Base-by-base conservation (phyloP, 2,329 filamentous ascomycete species). In the Aspergillus arachidicola region DNA sequence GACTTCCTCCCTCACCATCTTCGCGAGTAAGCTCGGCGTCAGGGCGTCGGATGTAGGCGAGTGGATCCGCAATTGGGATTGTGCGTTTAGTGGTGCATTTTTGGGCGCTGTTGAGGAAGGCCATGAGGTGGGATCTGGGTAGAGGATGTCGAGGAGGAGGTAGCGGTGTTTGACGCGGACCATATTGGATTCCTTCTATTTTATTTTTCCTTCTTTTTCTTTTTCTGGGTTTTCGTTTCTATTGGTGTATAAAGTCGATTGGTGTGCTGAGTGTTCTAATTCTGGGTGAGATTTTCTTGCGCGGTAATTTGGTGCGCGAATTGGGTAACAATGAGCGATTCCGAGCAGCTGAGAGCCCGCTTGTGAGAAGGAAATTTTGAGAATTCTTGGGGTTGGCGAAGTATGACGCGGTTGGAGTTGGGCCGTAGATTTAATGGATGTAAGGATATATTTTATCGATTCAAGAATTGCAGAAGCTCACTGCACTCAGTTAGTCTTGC, bases 111-210 rank as follows among this genome's bases (percentile, higher is more conserved):
- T 66, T 11, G 82, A 66, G 14, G 86, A 19, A 9, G 38, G 81
- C 69, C 70, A 72, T 59, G 74, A 70, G n/a, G 65, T 65, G 21
- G 72, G 68, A 7, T 88, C 84, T 0, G 94, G 93, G 73, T 97
- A 97, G 54, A 98, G 84, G 68, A 98, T 93, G 75, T 96, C 92
- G 66, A 98, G 87, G n/a, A 98, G 88, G 21, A 99, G 86, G 78
- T 99, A 99, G 72, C 95, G 90, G 79, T 97, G 91, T 80, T 99
- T 99, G 70, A 98, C 87, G 75, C 95, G 92, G 64, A 99, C 95
- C 95, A 99, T 97, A 56, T 50, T 80, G 69, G 34, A 12, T n/a
- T 45, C n/a, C 12, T 50, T 28, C 26, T 28, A 28, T 28, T 28
- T 28, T 28, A 28, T 28, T 28, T 28, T 28, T 28, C 26, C 26